Evolutionary conservation across 1,284 basidiomycete genomes (phyloP).

Genomic region (Puccinia brachypodii): DNA sequence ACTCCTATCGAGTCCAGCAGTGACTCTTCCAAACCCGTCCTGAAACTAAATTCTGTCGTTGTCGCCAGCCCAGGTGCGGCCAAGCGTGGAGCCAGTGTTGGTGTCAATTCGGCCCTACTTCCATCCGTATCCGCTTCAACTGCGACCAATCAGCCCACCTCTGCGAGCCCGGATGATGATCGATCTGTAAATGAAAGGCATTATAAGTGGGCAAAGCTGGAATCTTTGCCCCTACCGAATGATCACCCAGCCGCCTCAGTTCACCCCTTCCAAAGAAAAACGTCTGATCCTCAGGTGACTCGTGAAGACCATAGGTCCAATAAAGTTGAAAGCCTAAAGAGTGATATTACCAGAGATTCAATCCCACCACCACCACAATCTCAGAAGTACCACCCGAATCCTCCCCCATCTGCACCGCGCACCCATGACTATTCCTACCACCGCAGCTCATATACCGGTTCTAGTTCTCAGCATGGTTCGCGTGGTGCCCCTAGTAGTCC

Average conservation of each 20-base stretch:
- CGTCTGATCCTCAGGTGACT: not conserved
- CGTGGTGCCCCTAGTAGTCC: slow-evolving; percentile 2
- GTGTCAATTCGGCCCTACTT: not conserved
- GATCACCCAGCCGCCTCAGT: not conserved
- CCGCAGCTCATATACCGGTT: slow-evolving; percentile 9
- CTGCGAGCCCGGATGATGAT: slow-evolving; percentile 12
- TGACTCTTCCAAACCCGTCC: not conserved
- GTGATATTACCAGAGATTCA: not conserved
- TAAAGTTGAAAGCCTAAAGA: not conserved
- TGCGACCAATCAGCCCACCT: not conserved
- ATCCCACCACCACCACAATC: not conserved
- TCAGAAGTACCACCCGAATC: slow-evolving; percentile 6
- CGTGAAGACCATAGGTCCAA: not conserved
- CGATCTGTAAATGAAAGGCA: slow-evolving; percentile 20
- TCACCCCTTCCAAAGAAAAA: slow-evolving; percentile 3
- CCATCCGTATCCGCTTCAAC: not conserved
- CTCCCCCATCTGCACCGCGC: not conserved
- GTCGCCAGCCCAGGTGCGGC: not conserved
- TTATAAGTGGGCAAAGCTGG: slow-evolving; percentile 1
- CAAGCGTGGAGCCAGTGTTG: not conserved
- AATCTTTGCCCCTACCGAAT: not conserved
- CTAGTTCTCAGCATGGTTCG: slow-evolving; percentile 11
- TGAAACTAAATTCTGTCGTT: not conserved
- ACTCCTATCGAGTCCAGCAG: not conserved
- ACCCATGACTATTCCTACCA: slow-evolving; percentile 15